A percentile compares a stretch with the other conserved stretches of the same genome.
Conservation (phyloP, 331 rosid genomes). For the Quercus phellos region DNA sequence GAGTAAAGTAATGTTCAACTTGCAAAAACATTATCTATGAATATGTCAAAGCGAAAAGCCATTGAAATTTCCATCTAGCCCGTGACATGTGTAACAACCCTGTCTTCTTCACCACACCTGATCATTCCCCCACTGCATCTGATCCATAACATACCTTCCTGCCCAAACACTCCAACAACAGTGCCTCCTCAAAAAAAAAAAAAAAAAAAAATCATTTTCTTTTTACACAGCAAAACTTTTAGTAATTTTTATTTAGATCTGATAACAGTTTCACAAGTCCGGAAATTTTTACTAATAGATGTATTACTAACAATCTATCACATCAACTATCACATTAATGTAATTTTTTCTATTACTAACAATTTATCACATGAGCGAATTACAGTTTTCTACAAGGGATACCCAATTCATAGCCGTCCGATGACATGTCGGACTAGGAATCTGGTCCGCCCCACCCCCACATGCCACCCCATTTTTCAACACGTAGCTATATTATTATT, state of each 20-base stretch:
- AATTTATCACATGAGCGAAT: too few species aligned
- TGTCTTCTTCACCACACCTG: background rate
- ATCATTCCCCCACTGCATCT: constrained; percentile 17
- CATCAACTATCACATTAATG: too few species aligned
- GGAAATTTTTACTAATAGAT: too few species aligned
- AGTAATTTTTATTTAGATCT: too few species aligned
- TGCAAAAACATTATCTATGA: background rate
- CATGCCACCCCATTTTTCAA: background rate
- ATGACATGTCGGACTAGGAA: constrained; percentile 8
- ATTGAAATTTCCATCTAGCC: background rate
- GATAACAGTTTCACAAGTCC: too few species aligned
- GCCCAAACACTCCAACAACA: background rate
- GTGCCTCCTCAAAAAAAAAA: too few species aligned
- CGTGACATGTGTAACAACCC: background rate
- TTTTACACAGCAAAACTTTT: too few species aligned
- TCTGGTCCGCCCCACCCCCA: constrained; percentile 10
- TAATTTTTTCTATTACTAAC: too few species aligned
- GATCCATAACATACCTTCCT: constrained; percentile 19
- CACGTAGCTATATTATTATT: constrained; percentile 37
- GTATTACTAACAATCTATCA: too few species aligned
- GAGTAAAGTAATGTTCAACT: background rate
- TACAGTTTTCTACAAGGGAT: background rate
- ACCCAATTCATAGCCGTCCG: constrained; percentile 42
- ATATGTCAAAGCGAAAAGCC: background rate
- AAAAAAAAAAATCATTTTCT: too few species aligned